Evolutionary conservation across 805 yeast genomes (phyloP).

Genomic region (Yarrowia sp.): DNA sequence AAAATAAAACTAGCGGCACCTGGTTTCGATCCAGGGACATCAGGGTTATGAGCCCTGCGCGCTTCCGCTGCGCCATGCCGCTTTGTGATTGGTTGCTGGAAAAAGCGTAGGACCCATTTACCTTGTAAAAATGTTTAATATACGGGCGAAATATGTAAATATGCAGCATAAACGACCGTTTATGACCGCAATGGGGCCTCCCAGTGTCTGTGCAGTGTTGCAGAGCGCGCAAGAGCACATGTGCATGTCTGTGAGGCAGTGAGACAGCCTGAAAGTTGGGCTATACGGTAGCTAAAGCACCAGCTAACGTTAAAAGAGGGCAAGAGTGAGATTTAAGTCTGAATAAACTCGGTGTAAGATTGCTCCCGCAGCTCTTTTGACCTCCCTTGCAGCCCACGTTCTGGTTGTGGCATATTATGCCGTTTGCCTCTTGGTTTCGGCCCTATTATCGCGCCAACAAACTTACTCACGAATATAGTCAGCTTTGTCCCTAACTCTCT

Average conservation of each 20-base stretch:
- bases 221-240: neutral
- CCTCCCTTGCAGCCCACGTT: neutral
- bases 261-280: neutral
- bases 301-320: neutral
- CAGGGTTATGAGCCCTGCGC: conserved; percentile 97
- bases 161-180: neutral
- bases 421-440: neutral
- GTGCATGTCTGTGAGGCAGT: neutral
- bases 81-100: conserved; percentile 29
- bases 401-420: neutral
- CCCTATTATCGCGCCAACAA: neutral
- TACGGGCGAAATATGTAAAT: neutral
- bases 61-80: conserved; percentile 65
- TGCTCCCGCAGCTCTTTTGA: neutral
- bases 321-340: no score
- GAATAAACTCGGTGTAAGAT: neutral
- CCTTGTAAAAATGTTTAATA: neutral
- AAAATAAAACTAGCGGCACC: conserved; percentile 59
- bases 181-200: neutral
- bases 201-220: neutral
- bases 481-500: conserved; percentile 9
- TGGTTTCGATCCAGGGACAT: conserved; percentile 91
- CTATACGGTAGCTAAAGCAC: neutral
- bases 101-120: neutral
- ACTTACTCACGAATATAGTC: neutral